Percentiles rank a stretch among this genome's conserved stretches.
These are phyloP conservation scores for Artemisia tridentata DNA, from an alignment of 129 eudicot species.

Conservation along the genomic window DNA sequence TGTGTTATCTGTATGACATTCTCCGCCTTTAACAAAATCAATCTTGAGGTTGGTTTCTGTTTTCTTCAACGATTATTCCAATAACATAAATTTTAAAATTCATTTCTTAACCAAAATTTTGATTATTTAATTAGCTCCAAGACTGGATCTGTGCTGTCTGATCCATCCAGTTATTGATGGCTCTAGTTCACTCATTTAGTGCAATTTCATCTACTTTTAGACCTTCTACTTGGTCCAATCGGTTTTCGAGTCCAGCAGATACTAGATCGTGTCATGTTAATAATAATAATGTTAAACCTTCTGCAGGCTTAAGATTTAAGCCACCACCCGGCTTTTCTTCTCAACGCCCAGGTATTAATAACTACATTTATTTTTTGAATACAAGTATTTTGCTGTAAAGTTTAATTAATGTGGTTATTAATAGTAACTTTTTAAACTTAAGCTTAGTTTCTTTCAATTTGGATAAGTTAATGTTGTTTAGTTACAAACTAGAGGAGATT, in stretches of 20 bases:
- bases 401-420: no score
- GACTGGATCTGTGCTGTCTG: no score
- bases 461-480: no score
- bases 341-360: conserved; percentile 24
- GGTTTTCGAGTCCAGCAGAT: conserved; percentile 15
- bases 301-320: conserved; percentile 14
- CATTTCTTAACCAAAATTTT: no score
- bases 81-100: background rate
- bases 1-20: conserved; percentile 9
- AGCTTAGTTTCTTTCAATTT: conserved; percentile 3
- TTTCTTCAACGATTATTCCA: conserved; percentile 10
- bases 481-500: no score
- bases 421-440: no score
- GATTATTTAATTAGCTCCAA: no score
- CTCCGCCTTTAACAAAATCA: conserved; percentile 20
- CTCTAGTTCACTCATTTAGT: conserved; percentile 30
- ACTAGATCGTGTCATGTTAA: conserved; percentile 22
- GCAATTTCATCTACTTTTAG: conserved; percentile 14
- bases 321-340: background rate
- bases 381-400: no score
- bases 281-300: conserved; percentile 19
- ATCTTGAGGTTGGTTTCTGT: background rate
- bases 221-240: conserved; percentile 31
- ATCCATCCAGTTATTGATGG: conserved; percentile 13
- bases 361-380: no score